phyloP scores from a whole-genome alignment of 2,329 filamentous ascomycete species.

The Grosmannia huntii region DNA sequence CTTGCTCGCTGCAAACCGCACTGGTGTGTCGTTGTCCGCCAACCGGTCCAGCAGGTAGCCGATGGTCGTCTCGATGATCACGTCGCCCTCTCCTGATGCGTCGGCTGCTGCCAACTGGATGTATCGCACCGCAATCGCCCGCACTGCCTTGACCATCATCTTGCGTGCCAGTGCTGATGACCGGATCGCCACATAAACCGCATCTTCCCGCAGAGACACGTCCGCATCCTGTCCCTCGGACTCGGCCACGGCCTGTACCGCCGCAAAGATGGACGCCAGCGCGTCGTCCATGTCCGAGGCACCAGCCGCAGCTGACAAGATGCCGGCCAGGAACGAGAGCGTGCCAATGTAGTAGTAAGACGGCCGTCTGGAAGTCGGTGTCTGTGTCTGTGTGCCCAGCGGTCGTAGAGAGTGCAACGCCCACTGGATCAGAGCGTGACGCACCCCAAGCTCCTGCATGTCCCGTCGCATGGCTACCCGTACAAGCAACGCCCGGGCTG shows the following conservation, averaged over 20 bases:
- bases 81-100: slow-evolving; percentile 27
- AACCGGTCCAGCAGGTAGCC: slow-evolving; percentile 67
- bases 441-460: slow-evolving; percentile 67
- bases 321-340: slow-evolving; percentile 65
- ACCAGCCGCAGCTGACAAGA: slow-evolving; percentile 56
- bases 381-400: slow-evolving; percentile 20
- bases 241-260: slow-evolving; percentile 46
- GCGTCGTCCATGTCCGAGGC: slow-evolving; percentile 61
- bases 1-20: slow-evolving; percentile 84
- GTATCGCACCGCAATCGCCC: slow-evolving; percentile 49
- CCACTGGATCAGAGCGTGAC: slow-evolving; percentile 58
- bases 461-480: slow-evolving; percentile 72
- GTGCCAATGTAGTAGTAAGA: slow-evolving; percentile 69
- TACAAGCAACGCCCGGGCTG: slow-evolving; percentile 72
- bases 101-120: slow-evolving; percentile 40
- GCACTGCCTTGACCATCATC: slow-evolving; percentile 70
- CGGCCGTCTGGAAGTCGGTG: slow-evolving; percentile 17
- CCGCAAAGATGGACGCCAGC: slow-evolving; percentile 51
- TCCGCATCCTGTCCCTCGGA: slow-evolving; percentile 26
- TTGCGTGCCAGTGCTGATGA: slow-evolving; percentile 73
- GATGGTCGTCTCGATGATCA: slow-evolving; percentile 71
- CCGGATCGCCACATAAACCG: slow-evolving; percentile 39
- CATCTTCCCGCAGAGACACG: slow-evolving; percentile 16
- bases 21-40: slow-evolving; percentile 80
- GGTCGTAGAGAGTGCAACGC: slow-evolving; percentile 48